A percentile compares a stretch with the other conserved stretches of the same genome.
Evolutionary conservation across 2,329 filamentous ascomycete species (phyloP).

Genomic region (Ophiostoma populinum): DNA sequence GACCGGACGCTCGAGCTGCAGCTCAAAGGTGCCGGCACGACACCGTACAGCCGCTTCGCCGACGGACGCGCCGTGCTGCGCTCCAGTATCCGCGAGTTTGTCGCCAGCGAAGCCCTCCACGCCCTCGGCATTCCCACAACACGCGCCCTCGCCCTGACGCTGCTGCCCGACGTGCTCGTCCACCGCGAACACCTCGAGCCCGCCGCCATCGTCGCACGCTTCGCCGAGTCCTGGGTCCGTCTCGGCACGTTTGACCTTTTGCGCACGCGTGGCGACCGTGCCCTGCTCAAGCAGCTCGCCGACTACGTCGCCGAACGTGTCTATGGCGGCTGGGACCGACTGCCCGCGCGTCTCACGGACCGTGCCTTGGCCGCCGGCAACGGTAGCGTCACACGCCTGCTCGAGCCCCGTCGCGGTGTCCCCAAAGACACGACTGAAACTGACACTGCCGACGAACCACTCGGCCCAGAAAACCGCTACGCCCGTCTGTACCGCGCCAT

Average conservation of each 20-base stretch:
- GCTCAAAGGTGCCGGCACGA: slow-evolving; percentile 82
- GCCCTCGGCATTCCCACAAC: slow-evolving; percentile 76
- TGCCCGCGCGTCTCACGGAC: slow-evolving; percentile 44
- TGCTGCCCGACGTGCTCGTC: slow-evolving; percentile 57
- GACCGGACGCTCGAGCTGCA: slow-evolving; percentile 61
- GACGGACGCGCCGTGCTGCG: slow-evolving; percentile 88
- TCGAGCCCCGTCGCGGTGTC: slow-evolving; percentile 13
- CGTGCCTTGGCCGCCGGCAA: slow-evolving; percentile 15
- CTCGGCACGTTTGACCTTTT: slow-evolving; percentile 95
- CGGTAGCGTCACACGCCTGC: slow-evolving; percentile 1
- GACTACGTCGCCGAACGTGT: slow-evolving; percentile 80
- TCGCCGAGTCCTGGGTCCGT: slow-evolving; percentile 80
- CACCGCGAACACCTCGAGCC: slow-evolving; percentile 68
- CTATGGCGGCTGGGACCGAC: slow-evolving; percentile 69
- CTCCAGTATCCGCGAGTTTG: slow-evolving; percentile 84
- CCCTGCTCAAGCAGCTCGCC: slow-evolving; percentile 53
- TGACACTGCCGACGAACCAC: not conserved
- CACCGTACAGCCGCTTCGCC: slow-evolving; percentile 89
- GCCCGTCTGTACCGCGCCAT: slow-evolving; percentile 76
- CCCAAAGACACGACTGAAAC: slow-evolving; percentile 1
- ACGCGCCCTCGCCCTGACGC: slow-evolving; percentile 64
- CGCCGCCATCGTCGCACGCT: slow-evolving; percentile 80
- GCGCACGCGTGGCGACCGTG: slow-evolving; percentile 62
- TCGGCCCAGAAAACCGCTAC: slow-evolving; percentile 69
- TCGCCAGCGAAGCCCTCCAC: slow-evolving; percentile 79